Percentiles rank a stretch among this genome's conserved stretches.
Evolutionary conservation across 78 protist genomes (phyloP).

Genomic region (Chrysochromulina parva): DNA sequence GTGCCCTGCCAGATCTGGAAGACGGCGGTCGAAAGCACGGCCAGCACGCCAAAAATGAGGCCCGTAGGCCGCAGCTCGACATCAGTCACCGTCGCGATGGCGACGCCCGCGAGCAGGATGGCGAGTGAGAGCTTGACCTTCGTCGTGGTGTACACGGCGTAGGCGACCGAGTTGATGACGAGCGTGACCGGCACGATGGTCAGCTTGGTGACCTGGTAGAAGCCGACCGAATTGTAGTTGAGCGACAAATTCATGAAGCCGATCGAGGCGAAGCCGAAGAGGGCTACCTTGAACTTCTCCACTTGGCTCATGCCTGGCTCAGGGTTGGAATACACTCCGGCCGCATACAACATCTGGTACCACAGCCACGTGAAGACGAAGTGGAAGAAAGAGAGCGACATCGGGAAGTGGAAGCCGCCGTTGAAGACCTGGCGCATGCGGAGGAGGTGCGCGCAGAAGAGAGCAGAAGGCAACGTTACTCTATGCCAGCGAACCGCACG

Average conservation of each 20-base stretch:
- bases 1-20: constrained; percentile 56
- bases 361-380: background rate
- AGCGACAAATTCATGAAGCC: constrained; percentile 56
- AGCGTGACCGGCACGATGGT: background rate
- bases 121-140: background rate
- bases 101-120: background rate
- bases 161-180: background rate
- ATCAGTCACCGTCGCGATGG: constrained; percentile 32
- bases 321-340: background rate
- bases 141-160: background rate
- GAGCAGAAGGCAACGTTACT: no score
- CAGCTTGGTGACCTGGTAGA: constrained; percentile 48
- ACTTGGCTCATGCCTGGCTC: background rate
- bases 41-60: constrained; percentile 20
- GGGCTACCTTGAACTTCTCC: background rate
- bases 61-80: constrained; percentile 43
- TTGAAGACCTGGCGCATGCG: background rate
- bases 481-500: no score
- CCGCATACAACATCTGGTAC: background rate
- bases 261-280: constrained; percentile 44
- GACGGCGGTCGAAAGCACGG: constrained; percentile 37
- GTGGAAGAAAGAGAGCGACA: background rate
- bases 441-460: no score
- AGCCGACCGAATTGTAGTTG: constrained; percentile 58
- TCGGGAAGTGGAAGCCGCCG: background rate